Evolutionary conservation across 345 rosid species (phyloP).

Genomic region (Abelmoschus esculentus): DNA sequence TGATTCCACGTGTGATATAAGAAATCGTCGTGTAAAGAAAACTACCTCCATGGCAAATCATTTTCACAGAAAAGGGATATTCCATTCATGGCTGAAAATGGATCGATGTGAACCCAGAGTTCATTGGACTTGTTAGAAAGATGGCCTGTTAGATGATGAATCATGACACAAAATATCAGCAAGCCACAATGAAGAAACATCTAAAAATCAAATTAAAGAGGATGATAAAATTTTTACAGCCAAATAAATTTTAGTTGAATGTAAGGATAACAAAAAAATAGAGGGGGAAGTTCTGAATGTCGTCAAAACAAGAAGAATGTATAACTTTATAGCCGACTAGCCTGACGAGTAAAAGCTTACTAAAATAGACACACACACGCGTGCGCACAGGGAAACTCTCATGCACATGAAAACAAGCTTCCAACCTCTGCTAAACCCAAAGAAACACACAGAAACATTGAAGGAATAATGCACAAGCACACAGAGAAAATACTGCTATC

Average conservation of each 20-base stretch:
- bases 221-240: not conserved
- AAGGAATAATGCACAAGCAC: not conserved
- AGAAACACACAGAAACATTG: not conserved
- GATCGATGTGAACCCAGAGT: conserved; percentile 76
- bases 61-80: conserved; percentile 88
- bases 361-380: not conserved
- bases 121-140: conserved; percentile 31
- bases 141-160: conserved; percentile 32
- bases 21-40: not conserved
- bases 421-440: not conserved
- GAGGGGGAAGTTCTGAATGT: not conserved
- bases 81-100: conserved; percentile 93
- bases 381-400: not conserved
- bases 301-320: not conserved
- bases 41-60: conserved; percentile 73
- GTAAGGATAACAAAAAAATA: not conserved
- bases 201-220: conserved; percentile 1
- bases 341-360: not conserved
- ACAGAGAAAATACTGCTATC: not conserved
- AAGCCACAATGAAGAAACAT: not conserved
- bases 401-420: not conserved
- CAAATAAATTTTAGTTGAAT: not conserved
- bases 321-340: not conserved
- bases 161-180: not conserved
- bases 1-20: not conserved